phyloP scores from a whole-genome alignment of 1,284 basidiomycete species.

The Ceratobasidium sp. region DNA sequence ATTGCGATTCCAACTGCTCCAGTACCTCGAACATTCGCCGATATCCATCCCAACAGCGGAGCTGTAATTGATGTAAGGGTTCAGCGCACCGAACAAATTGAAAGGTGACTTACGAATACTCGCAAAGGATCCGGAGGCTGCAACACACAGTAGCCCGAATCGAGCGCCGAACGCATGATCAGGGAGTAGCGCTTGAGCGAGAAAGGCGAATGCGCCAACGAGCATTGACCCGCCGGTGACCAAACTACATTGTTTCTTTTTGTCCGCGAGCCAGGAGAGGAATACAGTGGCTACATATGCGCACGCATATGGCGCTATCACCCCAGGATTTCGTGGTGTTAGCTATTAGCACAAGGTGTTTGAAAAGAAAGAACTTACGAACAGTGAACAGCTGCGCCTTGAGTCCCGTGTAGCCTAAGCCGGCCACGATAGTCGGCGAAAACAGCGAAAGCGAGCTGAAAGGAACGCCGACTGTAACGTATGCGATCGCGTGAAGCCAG shows the following conservation, averaged over 20 bases:
- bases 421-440: constrained; percentile 60
- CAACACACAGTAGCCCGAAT: constrained; percentile 60
- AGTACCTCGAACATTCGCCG: constrained; percentile 58
- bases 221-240: constrained; percentile 50
- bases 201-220: constrained; percentile 38
- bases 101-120: constrained; percentile 52
- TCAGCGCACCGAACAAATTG: too few relatives aligned
- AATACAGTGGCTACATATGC: constrained; percentile 58
- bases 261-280: constrained; percentile 45
- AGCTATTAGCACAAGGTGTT: too few relatives aligned
- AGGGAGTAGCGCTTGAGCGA: constrained; percentile 54
- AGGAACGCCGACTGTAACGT: constrained; percentile 57
- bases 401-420: constrained; percentile 64
- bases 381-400: constrained; percentile 70
- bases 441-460: constrained; percentile 60
- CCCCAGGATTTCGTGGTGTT: neutral
- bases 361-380: constrained; percentile 61
- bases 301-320: constrained; percentile 53
- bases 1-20: constrained; percentile 59
- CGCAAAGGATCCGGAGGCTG: constrained; percentile 58
- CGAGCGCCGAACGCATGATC: constrained; percentile 56
- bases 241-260: constrained; percentile 45
- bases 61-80: constrained; percentile 43
- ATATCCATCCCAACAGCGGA: constrained; percentile 60
- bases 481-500: constrained; percentile 53